A percentile compares a stretch with the other conserved stretches of the same genome.
phyloP scores from a whole-genome alignment of 768 basidiomycete genomes.

The Cubamyces sp. region DNA sequence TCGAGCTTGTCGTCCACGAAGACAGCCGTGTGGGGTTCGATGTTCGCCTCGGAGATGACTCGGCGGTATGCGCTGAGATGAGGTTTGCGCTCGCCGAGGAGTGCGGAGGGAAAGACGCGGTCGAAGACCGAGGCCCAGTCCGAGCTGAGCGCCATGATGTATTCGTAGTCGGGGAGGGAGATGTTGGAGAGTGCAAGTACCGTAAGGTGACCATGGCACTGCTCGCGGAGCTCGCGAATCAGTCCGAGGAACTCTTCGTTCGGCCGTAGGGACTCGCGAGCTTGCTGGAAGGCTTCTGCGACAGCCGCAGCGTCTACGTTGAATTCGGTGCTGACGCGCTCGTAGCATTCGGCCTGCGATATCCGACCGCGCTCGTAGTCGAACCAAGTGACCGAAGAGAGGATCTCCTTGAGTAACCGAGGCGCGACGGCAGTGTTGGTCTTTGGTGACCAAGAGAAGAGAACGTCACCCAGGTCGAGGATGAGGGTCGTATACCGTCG shows the following conservation, averaged over 20 bases:
- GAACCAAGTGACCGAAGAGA: slow-evolving; percentile 54
- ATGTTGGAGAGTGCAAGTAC: slow-evolving; percentile 67
- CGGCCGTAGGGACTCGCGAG: slow-evolving; percentile 50
- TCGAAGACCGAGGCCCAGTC: slow-evolving; percentile 42
- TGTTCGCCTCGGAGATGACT: slow-evolving; percentile 47
- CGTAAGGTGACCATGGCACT: slow-evolving; percentile 32
- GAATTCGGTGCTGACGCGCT: slow-evolving; percentile 45
- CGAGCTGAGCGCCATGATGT: slow-evolving; percentile 52
- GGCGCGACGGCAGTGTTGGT: slow-evolving; percentile 50
- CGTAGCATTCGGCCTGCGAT: slow-evolving; percentile 49
- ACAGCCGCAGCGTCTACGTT: slow-evolving; percentile 38
- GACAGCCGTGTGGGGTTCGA: slow-evolving; percentile 51
- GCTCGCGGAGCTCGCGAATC: slow-evolving; percentile 48
- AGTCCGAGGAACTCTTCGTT: slow-evolving; percentile 50
- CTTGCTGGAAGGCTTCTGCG: slow-evolving; percentile 47
- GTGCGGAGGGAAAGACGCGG: slow-evolving; percentile 54
- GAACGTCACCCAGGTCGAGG: slow-evolving; percentile 60
- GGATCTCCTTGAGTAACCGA: slow-evolving; percentile 45
- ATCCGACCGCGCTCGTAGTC: slow-evolving; percentile 57
- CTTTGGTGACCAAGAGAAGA: slow-evolving; percentile 56
- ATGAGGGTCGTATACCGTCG: slow-evolving; percentile 40
- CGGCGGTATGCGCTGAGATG: slow-evolving; percentile 56
- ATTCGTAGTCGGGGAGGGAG: slow-evolving; percentile 52
- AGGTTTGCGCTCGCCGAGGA: slow-evolving; percentile 57
- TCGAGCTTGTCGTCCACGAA: slow-evolving; percentile 66